Percentiles rank a stretch among this genome's conserved stretches.
Conservation (phyloP, 1,139 yeast species). For the Arxiozyma bovina region DNA sequence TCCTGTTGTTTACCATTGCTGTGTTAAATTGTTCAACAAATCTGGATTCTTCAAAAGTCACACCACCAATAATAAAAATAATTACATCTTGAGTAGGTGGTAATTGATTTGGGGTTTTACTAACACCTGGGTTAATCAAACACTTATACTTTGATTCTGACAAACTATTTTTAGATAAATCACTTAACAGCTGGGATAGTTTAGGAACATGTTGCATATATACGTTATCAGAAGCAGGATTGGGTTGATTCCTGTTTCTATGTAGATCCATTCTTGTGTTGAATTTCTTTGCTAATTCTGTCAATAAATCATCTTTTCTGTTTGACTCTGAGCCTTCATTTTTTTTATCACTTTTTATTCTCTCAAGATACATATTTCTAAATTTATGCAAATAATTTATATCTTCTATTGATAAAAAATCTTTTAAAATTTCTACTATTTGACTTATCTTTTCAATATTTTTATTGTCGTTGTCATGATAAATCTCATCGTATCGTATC, state of each 20-base stretch:
- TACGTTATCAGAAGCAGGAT: slow-evolving; percentile 39
- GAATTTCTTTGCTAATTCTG: slow-evolving; percentile 29
- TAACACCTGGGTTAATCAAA: slow-evolving; percentile 34
- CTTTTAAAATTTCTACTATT: slow-evolving; percentile 15
- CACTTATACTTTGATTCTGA: slow-evolving; percentile 15
- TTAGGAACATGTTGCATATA: slow-evolving; percentile 73
- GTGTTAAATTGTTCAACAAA: slow-evolving; percentile 63
- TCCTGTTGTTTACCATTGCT: slow-evolving; percentile 37
- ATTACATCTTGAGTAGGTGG: slow-evolving; percentile 62
- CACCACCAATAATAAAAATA: slow-evolving; percentile 81
- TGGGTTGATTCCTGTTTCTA: slow-evolving; percentile 9
- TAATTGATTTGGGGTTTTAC: slow-evolving; percentile 12
- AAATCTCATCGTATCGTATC: slow-evolving; percentile 47
- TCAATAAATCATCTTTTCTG: slow-evolving; percentile 25
- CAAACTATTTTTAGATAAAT: slow-evolving; percentile 44
- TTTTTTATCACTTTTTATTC: slow-evolving; percentile 2
- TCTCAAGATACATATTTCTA: slow-evolving; percentile 13
- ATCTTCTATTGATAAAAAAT: slow-evolving; percentile 22
- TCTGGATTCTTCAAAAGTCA: slow-evolving; percentile 85
- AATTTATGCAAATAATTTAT: slow-evolving; percentile 25
- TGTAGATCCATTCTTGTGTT: slow-evolving; percentile 21
- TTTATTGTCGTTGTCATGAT: slow-evolving; percentile 6
- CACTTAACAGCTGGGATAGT: slow-evolving; percentile 45
- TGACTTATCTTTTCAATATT: slow-evolving; percentile 14
- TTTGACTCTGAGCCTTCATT: slow-evolving; percentile 3